phyloP scores from a whole-genome alignment of 2,329 filamentous ascomycete genomes.

The Plenodomus lindquistii region DNA sequence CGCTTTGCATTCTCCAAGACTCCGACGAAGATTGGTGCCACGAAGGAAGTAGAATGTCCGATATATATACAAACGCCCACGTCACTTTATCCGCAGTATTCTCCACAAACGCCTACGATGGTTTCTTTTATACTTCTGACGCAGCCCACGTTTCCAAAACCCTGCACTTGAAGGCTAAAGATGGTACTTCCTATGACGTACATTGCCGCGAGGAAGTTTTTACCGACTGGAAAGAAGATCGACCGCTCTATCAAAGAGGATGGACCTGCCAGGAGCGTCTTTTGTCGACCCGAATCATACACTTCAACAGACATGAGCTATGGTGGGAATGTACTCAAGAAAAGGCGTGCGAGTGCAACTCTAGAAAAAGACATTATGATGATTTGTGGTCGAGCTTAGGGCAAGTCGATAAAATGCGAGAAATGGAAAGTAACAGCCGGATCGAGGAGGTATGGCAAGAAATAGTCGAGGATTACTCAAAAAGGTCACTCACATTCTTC shows the following conservation, averaged over 20 bases:
- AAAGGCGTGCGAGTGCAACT: background rate
- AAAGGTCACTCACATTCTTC: conserved; percentile 1
- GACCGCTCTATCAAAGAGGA: background rate
- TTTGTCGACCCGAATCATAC: conserved; percentile 1
- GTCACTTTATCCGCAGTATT: conserved; percentile 1
- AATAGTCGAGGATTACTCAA: conserved; percentile 1
- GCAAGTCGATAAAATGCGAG: background rate
- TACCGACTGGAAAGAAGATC: no score
- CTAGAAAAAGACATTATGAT: no score
- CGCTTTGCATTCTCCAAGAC: conserved; percentile 14
- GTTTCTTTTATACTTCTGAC: background rate
- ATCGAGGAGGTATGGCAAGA: background rate
- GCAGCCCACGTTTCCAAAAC: background rate
- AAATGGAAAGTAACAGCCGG: background rate
- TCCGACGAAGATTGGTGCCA: conserved; percentile 11
- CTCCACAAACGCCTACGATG: background rate
- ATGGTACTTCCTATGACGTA: background rate
- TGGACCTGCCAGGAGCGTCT: conserved; percentile 4
- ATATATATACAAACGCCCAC: conserved; percentile 1
- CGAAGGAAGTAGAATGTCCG: conserved; percentile 9
- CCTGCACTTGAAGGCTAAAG: background rate
- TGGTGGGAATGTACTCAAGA: background rate
- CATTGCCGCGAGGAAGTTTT: background rate
- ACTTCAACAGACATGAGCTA: background rate
- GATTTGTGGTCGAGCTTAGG: background rate